Evolutionary conservation across 1,284 basidiomycete genomes (phyloP).

Genomic region (Apiotrichum brassicae): DNA sequence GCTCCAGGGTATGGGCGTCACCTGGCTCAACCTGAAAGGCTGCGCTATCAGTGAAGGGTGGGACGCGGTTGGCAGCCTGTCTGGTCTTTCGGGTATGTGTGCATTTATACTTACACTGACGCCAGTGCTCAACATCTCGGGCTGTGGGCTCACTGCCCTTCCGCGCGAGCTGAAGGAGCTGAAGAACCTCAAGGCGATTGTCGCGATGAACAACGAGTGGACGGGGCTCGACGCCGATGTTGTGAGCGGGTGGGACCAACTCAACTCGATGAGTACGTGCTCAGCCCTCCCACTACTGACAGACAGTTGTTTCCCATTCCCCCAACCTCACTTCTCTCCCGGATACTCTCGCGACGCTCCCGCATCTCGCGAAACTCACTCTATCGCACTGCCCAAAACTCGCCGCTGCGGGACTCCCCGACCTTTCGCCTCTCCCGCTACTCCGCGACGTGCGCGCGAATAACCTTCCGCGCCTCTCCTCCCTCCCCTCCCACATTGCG

Average conservation of each 20-base stretch:
- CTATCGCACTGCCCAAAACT: slow-evolving; percentile 41
- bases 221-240: slow-evolving; percentile 25
- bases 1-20: slow-evolving; percentile 28
- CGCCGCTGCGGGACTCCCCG: slow-evolving; percentile 26
- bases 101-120: background rate
- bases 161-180: slow-evolving; percentile 23
- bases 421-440: slow-evolving; percentile 36
- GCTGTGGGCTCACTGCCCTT: slow-evolving; percentile 25
- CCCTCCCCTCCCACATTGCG: slow-evolving; percentile 28
- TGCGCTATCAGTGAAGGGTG: slow-evolving; percentile 33
- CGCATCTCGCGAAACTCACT: slow-evolving; percentile 40
- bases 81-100: slow-evolving; percentile 32
- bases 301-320: slow-evolving; percentile 42
- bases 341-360: slow-evolving; percentile 16
- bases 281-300: background rate
- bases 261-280: slow-evolving; percentile 41
- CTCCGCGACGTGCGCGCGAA: slow-evolving; percentile 43
- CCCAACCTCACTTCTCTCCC: slow-evolving; percentile 32
- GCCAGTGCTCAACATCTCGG: slow-evolving; percentile 39
- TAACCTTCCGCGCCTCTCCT: slow-evolving; percentile 34
- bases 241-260: slow-evolving; percentile 30
- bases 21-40: slow-evolving; percentile 38
- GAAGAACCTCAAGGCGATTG: slow-evolving; percentile 38
- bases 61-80: slow-evolving; percentile 32
- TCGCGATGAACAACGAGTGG: slow-evolving; percentile 43